phyloP scores from a whole-genome alignment of 768 basidiomycete genomes.

The Boletus pseudo-olivaceus region DNA sequence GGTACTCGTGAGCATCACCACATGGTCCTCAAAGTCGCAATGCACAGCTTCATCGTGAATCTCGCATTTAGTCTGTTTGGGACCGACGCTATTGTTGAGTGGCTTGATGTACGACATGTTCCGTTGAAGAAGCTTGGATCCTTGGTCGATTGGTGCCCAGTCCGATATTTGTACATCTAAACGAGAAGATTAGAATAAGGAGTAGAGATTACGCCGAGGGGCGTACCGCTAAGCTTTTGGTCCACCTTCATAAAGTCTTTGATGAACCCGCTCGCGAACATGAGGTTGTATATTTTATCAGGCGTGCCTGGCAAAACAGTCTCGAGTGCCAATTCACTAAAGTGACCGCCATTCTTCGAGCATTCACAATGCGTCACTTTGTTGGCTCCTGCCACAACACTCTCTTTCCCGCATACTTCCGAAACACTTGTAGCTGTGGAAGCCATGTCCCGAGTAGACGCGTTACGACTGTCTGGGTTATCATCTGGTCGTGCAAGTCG shows the following conservation, averaged over 20 bases:
- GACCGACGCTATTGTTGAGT: conserved; percentile 80
- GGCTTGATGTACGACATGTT: conserved; percentile 98
- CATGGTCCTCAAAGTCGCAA: conserved; percentile 80
- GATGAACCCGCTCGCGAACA: conserved; percentile 94
- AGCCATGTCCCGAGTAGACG: conserved; percentile 17
- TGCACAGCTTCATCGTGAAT: conserved; percentile 81
- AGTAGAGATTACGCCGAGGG: too few relatives aligned
- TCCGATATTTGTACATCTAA: conserved; percentile 94
- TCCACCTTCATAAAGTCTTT: conserved; percentile 90
- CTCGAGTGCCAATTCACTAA: conserved; percentile 71
- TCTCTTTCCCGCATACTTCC: conserved; percentile 11
- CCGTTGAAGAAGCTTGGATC: conserved; percentile 69
- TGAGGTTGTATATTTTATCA: conserved; percentile 92
- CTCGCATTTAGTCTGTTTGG: conserved; percentile 94
- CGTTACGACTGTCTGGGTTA: conserved; percentile 26
- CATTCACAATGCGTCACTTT: conserved; percentile 76
- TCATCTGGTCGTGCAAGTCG: conserved; percentile 76
- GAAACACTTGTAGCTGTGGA: conserved; percentile 17
- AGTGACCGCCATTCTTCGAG: conserved; percentile 66
- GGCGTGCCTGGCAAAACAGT: conserved; percentile 83
- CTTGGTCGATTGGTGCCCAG: conserved; percentile 70
- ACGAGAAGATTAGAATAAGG: background rate
- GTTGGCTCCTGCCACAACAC: conserved; percentile 19
- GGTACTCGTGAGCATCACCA: conserved; percentile 84
- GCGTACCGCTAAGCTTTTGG: conserved; percentile 83